These are phyloP conservation scores for Pascua guehoae DNA, from an alignment of 1,284 basidiomycete species.

Conservation along the genomic window DNA sequence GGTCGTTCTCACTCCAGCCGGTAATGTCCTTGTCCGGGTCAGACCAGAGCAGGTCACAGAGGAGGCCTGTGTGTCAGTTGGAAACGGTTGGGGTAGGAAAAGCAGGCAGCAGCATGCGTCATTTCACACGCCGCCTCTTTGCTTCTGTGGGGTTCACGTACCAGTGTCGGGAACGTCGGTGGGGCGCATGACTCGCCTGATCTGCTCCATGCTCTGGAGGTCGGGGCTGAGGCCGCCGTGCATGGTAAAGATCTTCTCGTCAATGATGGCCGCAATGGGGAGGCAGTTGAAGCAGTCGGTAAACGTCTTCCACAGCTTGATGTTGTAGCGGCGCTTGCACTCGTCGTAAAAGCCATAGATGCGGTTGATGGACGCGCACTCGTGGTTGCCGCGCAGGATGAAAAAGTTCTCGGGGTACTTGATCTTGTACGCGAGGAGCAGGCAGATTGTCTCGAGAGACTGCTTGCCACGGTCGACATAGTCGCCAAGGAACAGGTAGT, in stretches of 20 bases:
- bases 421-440: conserved; percentile 57
- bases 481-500: conserved; percentile 62
- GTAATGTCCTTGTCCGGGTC: conserved; percentile 96
- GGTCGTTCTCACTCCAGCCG: conserved; percentile 99
- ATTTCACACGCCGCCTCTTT: not conserved
- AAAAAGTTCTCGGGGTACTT: conserved; percentile 99
- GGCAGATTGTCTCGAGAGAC: conserved; percentile 60
- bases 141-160: conserved; percentile 33
- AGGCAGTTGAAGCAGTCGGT: conserved; percentile 99
- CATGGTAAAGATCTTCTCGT: conserved; percentile 99
- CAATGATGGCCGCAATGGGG: conserved; percentile 97
- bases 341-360: conserved; percentile 99
- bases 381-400: conserved; percentile 94
- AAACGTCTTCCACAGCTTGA: conserved; percentile 99
- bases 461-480: conserved; percentile 63
- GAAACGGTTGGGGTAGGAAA: not conserved
- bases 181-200: conserved; percentile 93
- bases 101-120: conserved; percentile 6
- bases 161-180: conserved; percentile 99
- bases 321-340: conserved; percentile 98
- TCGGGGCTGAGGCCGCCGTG: conserved; percentile 98
- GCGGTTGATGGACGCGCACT: conserved; percentile 98
- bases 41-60: conserved; percentile 97
- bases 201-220: conserved; percentile 97
- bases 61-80: conserved; percentile 60